Base-by-base conservation (phyloP, 306 rosid genomes). In the Nissolia schottii region DNA sequence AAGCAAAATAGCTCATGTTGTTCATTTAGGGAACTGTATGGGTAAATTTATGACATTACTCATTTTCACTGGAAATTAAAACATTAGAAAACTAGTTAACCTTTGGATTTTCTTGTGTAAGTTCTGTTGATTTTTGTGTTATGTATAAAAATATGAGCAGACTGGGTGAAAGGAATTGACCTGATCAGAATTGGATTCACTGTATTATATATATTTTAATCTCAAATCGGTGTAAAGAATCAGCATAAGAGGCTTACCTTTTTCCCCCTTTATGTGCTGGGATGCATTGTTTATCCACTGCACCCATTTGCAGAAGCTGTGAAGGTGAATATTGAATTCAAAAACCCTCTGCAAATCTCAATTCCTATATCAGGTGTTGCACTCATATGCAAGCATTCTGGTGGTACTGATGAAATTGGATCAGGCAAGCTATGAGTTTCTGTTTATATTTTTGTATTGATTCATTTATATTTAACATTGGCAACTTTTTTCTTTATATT, bases 331-430 rank as follows among this genome's bases (percentile, higher is more conserved):
- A 84, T 94, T 10, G 92, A 88, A 83, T 88, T 95, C 24, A 86
- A 62, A 79, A 95, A 95, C 59, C 97, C 99, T 49, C 83, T 95
- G 80, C 96, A 91, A 85, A 91, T 95, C 69, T 73, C 96, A 19
- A 76, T 95, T 67, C 86, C 86, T 18, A 62, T 91, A 68, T 91
- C 99, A 28, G 63, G 87, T 70, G 92, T 88, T 78, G 83, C 93
- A 63, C 86, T 91, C 43, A 43, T 89, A 53, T 95, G 99, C 81
- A 85, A 84, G 80, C 85, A 88, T 85, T 86, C 83, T 74, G 56
- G 70, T 53, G 77, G 71, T 69, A 80, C 89, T 7, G 87, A 81
- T 76, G 96, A 78, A 74, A 53, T 68, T 34, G 55, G 50, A 68
- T 66, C 89, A 41, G 90, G 96, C 89, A 79, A 73, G 83, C 66